These are phyloP conservation scores for Solanum corneliomulleri DNA, from an alignment of 257 asterid species.

Conservation along the genomic window DNA sequence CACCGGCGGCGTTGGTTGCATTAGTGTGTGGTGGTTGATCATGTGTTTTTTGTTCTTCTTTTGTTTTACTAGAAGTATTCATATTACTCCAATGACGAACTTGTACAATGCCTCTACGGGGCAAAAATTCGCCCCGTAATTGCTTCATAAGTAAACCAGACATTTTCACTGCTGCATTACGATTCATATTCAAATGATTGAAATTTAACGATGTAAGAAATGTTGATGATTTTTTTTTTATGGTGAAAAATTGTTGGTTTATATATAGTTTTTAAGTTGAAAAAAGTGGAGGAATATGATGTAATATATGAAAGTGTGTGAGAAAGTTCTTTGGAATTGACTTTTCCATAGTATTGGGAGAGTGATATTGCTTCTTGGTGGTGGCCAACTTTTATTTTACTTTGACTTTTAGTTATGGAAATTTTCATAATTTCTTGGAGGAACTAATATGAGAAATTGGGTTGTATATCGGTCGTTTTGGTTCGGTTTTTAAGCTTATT, in stretches of 20 bases:
- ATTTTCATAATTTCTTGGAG: background rate
- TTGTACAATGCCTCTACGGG: background rate
- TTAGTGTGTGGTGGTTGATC: background rate
- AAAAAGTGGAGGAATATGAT: background rate
- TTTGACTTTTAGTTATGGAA: background rate
- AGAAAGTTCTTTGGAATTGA: background rate
- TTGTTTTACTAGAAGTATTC: background rate
- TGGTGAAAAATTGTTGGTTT: background rate
- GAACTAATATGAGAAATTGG: background rate
- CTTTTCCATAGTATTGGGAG: background rate
- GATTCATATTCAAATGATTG: conserved; percentile 19
- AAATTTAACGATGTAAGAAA: background rate
- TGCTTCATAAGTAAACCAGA: conserved; percentile 16
- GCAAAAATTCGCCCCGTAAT: background rate
- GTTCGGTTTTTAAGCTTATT: no score
- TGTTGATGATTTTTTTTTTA: background rate
- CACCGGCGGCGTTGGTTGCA: background rate
- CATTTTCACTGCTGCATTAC: conserved; percentile 13
- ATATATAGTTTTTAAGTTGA: background rate
- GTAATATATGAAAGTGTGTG: background rate
- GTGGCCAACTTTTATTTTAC: background rate
- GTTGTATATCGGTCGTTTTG: rapidly evolving
- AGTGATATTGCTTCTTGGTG: background rate
- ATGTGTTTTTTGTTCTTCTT: conserved; percentile 5
- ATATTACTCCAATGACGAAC: conserved; percentile 18